Evolutionary conservation across 2,329 filamentous ascomycete genomes (phyloP).

Genomic region (Penicillium sp.): DNA sequence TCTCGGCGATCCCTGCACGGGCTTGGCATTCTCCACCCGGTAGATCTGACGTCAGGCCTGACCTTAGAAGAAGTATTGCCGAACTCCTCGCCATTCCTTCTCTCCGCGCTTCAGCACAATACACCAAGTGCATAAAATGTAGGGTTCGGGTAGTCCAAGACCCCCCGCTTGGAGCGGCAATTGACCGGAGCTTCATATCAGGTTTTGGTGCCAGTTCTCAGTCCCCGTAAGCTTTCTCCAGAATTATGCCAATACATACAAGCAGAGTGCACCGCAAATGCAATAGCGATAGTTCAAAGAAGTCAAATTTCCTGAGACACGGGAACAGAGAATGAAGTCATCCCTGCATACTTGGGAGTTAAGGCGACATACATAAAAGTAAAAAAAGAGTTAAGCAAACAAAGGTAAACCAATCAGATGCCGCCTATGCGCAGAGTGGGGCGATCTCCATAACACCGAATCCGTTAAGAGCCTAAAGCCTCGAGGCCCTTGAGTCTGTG

Average conservation of each 20-base stretch:
- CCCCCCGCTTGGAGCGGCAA: neutral
- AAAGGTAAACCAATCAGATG: neutral
- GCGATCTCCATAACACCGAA: too few species aligned
- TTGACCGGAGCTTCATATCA: neutral
- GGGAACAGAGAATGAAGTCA: constrained; percentile 1
- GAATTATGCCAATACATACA: too few species aligned
- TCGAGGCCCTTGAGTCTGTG: too few species aligned
- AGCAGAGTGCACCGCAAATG: too few species aligned
- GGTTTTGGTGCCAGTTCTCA: neutral
- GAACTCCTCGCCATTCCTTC: neutral
- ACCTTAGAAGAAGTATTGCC: neutral
- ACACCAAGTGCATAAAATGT: too few species aligned
- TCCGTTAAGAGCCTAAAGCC: too few species aligned
- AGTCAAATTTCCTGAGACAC: neutral
- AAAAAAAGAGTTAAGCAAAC: neutral
- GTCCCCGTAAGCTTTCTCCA: too few species aligned
- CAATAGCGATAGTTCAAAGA: neutral
- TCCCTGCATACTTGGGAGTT: neutral
- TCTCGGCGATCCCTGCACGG: neutral
- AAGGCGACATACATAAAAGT: neutral
- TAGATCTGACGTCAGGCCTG: neutral
- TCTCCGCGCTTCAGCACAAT: neutral
- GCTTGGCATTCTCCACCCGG: neutral
- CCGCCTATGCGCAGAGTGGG: neutral
- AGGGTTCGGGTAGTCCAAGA: neutral